These are phyloP conservation scores for Naganishia onofrii DNA, from an alignment of 768 basidiomycete genomes.

Conservation along the genomic window DNA sequence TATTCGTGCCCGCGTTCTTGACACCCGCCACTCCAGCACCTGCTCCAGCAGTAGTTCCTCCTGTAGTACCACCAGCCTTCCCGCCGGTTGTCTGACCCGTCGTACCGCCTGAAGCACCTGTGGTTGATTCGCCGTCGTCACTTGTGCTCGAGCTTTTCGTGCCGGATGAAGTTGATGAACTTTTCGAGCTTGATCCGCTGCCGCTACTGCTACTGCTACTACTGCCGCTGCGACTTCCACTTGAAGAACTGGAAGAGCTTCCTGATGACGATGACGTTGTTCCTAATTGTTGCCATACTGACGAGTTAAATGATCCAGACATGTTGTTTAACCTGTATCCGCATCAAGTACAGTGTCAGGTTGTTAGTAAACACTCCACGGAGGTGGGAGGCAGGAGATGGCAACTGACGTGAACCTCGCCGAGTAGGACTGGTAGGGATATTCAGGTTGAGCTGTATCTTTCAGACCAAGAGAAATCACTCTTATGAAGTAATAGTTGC, in stretches of 20 bases:
- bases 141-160: background rate
- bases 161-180: background rate
- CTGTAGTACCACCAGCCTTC: background rate
- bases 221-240: background rate
- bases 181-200: slow-evolving; percentile 2
- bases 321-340: slow-evolving; percentile 65
- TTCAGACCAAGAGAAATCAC: slow-evolving; percentile 62
- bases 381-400: background rate
- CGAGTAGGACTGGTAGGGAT: slow-evolving; percentile 69
- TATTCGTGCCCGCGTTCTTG: background rate
- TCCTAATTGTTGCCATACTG: slow-evolving; percentile 63
- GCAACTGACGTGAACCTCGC: slow-evolving; percentile 66
- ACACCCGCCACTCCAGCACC: background rate
- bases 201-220: background rate
- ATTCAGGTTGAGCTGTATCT: slow-evolving; percentile 60
- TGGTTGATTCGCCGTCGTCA: background rate
- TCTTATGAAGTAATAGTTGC: slow-evolving; percentile 64
- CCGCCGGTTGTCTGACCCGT: too few relatives aligned
- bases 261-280: slow-evolving; percentile 54
- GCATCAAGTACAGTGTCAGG: background rate
- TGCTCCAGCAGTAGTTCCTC: background rate
- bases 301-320: slow-evolving; percentile 65
- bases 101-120: background rate
- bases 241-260: background rate
- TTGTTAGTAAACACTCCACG: slow-evolving; percentile 1